Conservation (phyloP, 2,329 filamentous ascomycete genomes). For the Hypomyces rosellus region DNA sequence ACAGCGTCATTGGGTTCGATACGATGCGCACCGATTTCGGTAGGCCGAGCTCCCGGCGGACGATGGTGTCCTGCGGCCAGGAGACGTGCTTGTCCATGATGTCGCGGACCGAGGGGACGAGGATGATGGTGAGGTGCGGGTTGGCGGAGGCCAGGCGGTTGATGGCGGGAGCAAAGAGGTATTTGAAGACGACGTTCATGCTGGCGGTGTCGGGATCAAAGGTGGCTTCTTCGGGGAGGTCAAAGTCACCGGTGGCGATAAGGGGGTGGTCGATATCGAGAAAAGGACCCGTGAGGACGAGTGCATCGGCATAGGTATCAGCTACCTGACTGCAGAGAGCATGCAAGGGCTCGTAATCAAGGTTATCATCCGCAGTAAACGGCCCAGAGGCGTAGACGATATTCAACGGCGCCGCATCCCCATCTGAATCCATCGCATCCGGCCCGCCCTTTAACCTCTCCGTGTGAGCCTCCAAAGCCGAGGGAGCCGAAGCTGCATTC, state of each 20-base stretch:
- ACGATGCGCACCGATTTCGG: conserved; percentile 71
- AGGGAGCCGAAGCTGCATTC: conserved; percentile 62
- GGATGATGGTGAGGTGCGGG: conserved; percentile 71
- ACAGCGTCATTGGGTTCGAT: conserved; percentile 85
- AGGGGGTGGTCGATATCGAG: conserved; percentile 87
- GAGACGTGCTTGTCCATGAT: conserved; percentile 75
- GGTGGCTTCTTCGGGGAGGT: conserved; percentile 61
- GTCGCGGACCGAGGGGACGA: conserved; percentile 79
- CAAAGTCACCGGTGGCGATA: conserved; percentile 72
- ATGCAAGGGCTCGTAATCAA: conserved; percentile 82
- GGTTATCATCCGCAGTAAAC: conserved; percentile 86
- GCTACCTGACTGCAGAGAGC: conserved; percentile 73
- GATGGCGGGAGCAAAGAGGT: conserved; percentile 69
- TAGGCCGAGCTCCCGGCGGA: conserved; percentile 66
- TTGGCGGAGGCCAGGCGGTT: conserved; percentile 63
- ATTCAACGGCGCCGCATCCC: conserved; percentile 59
- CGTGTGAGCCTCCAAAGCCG: conserved; percentile 60
- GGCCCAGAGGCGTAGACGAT: conserved; percentile 77
- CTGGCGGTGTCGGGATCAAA: conserved; percentile 73
- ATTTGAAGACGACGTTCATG: conserved; percentile 75
- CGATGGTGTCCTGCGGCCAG: conserved; percentile 65
- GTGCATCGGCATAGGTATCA: conserved; percentile 65
- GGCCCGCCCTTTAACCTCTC: conserved; percentile 60
- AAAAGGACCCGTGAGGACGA: conserved; percentile 82
- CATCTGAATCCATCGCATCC: conserved; percentile 52